Conservation (phyloP, 371 early-diverging fungal species). For the Mucor piriformis region DNA sequence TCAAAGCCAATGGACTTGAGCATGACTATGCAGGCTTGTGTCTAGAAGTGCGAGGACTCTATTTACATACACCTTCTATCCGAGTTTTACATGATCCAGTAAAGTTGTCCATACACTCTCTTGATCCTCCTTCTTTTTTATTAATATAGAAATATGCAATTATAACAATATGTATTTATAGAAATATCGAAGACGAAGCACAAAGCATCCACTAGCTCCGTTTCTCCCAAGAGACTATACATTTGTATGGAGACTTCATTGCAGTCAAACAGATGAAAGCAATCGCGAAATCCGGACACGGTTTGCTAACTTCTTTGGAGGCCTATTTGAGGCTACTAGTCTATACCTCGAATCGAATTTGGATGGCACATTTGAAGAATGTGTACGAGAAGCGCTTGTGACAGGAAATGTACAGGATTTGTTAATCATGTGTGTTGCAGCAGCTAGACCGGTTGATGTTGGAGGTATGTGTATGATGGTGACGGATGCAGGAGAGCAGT, state of each 20-base stretch:
- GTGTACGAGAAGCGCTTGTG: constrained; percentile 47
- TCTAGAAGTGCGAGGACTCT: constrained; percentile 36
- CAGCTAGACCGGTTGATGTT: constrained; percentile 42
- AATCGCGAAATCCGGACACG: constrained; percentile 22
- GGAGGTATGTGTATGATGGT: constrained; percentile 51
- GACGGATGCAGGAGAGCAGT: constrained; percentile 43
- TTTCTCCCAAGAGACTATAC: constrained; percentile 54
- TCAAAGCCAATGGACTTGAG: constrained; percentile 28
- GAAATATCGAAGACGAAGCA: constrained; percentile 56
- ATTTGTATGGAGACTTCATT: constrained; percentile 45
- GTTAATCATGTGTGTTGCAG: constrained; percentile 41
- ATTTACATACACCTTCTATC: constrained; percentile 46
- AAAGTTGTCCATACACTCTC: constrained; percentile 7
- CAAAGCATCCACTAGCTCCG: constrained; percentile 52
- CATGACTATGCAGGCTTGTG: constrained; percentile 46
- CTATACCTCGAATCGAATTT: constrained; percentile 49
- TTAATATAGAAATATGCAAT: background rate
- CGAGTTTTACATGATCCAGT: constrained; percentile 54
- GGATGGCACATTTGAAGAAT: constrained; percentile 55
- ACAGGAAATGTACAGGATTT: constrained; percentile 46
- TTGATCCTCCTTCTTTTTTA: background rate
- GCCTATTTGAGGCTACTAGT: constrained; percentile 46
- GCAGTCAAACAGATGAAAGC: constrained; percentile 18
- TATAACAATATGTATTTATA: constrained; percentile 1
- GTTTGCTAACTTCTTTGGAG: constrained; percentile 51